A percentile compares a stretch with the other conserved stretches of the same genome.
phyloP scores from a whole-genome alignment of 129 eudicot species.

The Calendula officinalis region DNA sequence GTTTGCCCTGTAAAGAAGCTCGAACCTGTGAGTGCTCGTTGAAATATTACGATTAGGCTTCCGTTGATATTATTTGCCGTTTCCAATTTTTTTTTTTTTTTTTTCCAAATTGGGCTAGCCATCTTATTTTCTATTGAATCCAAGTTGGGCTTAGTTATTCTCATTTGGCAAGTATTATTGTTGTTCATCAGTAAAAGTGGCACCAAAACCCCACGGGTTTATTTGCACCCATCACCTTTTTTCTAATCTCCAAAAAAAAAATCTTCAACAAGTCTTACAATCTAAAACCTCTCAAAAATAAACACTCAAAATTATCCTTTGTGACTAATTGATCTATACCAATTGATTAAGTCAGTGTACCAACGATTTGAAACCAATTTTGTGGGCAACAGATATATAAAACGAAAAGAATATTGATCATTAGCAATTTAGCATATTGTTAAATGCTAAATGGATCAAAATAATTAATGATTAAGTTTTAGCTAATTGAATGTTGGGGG shows the following conservation, averaged over 20 bases:
- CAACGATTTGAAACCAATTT: background rate
- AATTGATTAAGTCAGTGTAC: too few species aligned
- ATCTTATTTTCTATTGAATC: background rate
- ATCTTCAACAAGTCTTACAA: too few species aligned
- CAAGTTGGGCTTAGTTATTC: background rate
- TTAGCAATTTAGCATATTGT: background rate
- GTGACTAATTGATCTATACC: too few species aligned
- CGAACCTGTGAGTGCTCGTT: too few species aligned
- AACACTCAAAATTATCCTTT: too few species aligned
- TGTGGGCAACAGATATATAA: background rate
- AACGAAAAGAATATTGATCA: background rate
- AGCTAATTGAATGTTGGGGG: constrained; percentile 1
- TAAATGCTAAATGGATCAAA: background rate
- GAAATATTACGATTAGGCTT: too few species aligned
- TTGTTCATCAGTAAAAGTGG: background rate
- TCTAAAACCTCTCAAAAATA: too few species aligned
- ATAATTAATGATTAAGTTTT: background rate
- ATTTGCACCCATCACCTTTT: too few species aligned
- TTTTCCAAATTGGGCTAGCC: background rate
- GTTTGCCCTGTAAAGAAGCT: too few species aligned
- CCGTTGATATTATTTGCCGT: too few species aligned
- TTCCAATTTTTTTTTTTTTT: too few species aligned
- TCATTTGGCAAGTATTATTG: background rate
- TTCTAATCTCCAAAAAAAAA: too few species aligned
- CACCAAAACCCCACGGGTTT: background rate